phyloP scores from a whole-genome alignment of 495 filamentous ascomycete genomes.

The Penicillium coprophilum region DNA sequence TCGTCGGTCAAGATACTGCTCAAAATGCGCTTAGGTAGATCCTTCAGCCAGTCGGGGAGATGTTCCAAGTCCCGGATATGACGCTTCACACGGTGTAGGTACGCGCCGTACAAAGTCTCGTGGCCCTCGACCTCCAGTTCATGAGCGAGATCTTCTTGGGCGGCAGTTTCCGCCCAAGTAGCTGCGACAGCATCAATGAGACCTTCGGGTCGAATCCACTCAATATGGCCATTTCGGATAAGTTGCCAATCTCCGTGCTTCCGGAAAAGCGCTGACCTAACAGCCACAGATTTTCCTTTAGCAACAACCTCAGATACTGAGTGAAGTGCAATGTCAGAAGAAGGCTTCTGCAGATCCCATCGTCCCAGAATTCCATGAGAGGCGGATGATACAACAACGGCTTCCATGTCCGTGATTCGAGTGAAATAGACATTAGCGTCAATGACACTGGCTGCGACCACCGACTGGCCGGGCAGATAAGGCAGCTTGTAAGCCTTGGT shows the following conservation, averaged over 20 bases:
- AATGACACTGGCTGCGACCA: slow-evolving; percentile 74
- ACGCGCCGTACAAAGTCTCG: slow-evolving; percentile 73
- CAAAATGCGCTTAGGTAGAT: slow-evolving; percentile 63
- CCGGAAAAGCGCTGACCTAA: slow-evolving; percentile 70
- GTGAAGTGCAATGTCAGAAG: slow-evolving; percentile 51
- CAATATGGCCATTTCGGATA: slow-evolving; percentile 73
- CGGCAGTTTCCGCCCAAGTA: slow-evolving; percentile 69
- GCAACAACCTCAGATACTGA: slow-evolving; percentile 81
- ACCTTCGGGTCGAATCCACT: slow-evolving; percentile 81
- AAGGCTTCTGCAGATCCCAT: slow-evolving; percentile 57
- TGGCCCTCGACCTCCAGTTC: slow-evolving; percentile 85
- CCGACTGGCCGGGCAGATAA: slow-evolving; percentile 62
- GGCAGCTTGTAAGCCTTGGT: slow-evolving; percentile 76
- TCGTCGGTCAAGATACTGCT: slow-evolving; percentile 64
- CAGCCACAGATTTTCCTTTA: slow-evolving; percentile 63
- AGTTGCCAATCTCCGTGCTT: slow-evolving; percentile 78
- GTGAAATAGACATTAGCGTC: slow-evolving; percentile 87
- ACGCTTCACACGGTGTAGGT: slow-evolving; percentile 80
- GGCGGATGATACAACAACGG: slow-evolving; percentile 69
- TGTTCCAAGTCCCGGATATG: slow-evolving; percentile 77
- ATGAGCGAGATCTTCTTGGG: slow-evolving; percentile 69
- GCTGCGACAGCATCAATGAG: slow-evolving; percentile 74
- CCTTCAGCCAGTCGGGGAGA: slow-evolving; percentile 71
- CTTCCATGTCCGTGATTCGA: slow-evolving; percentile 68
- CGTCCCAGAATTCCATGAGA: slow-evolving; percentile 73